Evolutionary conservation across 768 basidiomycete genomes (phyloP), one percentile per base, ranked within the genome.

Genomic region (Podaxis rugospora): DNA sequence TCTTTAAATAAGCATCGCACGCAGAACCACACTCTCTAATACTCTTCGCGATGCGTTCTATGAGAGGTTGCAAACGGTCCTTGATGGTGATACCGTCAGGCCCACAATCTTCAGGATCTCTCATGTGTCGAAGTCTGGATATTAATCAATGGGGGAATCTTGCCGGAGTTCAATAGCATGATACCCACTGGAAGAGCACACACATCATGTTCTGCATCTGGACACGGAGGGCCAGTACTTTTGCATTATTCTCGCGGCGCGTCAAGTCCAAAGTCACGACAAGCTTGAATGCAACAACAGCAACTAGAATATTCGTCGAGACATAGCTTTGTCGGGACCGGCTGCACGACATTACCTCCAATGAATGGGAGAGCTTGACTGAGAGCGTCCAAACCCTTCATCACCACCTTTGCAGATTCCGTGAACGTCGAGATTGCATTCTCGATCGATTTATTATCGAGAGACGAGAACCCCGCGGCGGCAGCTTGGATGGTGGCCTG

Each of bases 161-260:
- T 7, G 18, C 42, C 4, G 13, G n/a, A 6, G 2, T 16, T 1
- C 42, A 1, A 44, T 44, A 16, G n/a, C 16, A 7, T n/a, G n/a
- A 37, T 18, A 68, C 80, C 10, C 56, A 80, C 81, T 81, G 75
- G 13, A 81, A 71, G 18, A 84, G 73, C 1, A 72, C 72, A 21
- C 66, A 58, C 76, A 84, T 80, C 72, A 80, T 75, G 44, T 82
- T 75, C 61, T 73, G 75, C 81, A 85, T 85, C 63, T 81, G 76
- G 6, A 78, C 58, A 47, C 79, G 78, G 6, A 85, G 68, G 2
- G 73, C 69, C 1, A 77, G 59, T 3, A 83, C 74, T 62, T 81
- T 82, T 57, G 74, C 76, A 59, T 84, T 79, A 57, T 85, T 85
- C 21, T 82, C 80, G 18, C 79, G 71, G n/a, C 82, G 72, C 2